phyloP scores from a whole-genome alignment of 2,329 filamentous ascomycete species.

The Colletotrichum eremochloae region DNA sequence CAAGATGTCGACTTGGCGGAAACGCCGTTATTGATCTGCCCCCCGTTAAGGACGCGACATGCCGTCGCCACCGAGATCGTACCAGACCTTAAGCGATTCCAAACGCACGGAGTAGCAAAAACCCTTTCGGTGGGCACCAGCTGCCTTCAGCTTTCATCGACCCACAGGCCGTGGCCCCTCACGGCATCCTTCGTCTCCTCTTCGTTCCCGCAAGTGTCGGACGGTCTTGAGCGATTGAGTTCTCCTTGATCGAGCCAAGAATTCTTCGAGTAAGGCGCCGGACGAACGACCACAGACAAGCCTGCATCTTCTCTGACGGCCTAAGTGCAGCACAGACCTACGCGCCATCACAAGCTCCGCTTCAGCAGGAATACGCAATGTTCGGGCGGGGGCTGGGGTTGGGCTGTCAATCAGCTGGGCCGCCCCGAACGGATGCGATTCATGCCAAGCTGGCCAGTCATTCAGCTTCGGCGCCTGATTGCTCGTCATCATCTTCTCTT shows the following conservation, averaged over 20 bases:
- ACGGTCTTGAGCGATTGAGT: conserved; percentile 10
- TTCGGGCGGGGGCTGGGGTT: conserved; percentile 19
- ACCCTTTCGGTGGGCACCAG: conserved; percentile 19
- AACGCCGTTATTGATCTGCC: conserved; percentile 33
- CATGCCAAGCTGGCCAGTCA: conserved; percentile 27
- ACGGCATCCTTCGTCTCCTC: conserved; percentile 7
- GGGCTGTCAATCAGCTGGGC: conserved; percentile 20
- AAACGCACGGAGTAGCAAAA: conserved; percentile 36
- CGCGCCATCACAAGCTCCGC: conserved; percentile 24
- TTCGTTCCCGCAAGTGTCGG: conserved; percentile 24
- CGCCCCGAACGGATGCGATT: conserved; percentile 15
- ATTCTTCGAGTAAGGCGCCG: conserved; percentile 22
- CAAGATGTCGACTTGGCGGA: conserved; percentile 25
- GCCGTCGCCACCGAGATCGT: conserved; percentile 36
- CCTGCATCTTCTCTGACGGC: conserved; percentile 5
- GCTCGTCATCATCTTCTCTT: conserved; percentile 2
- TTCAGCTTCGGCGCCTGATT: conserved; percentile 1
- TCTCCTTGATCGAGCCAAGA: conserved; percentile 8
- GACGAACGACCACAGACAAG: background rate
- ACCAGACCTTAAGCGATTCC: conserved; percentile 36
- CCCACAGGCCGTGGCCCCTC: background rate
- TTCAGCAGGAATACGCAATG: conserved; percentile 20
- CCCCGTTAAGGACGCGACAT: conserved; percentile 30
- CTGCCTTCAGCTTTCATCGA: conserved; percentile 8
- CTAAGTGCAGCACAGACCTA: conserved; percentile 25